Evolutionary conservation across 148 eudicot species (phyloP).

Genomic region (Drosera capensis): DNA sequence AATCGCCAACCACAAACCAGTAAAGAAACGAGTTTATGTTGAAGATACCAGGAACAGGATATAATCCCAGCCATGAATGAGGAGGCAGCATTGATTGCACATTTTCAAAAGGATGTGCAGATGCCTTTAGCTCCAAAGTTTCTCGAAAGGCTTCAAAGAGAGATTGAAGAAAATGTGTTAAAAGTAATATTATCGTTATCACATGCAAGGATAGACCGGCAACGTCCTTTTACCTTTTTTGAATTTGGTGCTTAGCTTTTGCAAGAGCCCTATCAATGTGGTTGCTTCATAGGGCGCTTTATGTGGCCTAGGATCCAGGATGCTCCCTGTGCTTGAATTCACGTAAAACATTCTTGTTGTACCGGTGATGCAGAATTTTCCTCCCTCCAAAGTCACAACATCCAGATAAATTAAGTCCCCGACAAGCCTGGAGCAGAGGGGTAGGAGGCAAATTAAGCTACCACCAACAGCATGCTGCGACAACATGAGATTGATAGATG

Average conservation of each 20-base stretch:
- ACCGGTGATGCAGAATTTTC: constrained; percentile 74
- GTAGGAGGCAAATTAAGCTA: background rate
- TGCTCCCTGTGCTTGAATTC: constrained; percentile 53
- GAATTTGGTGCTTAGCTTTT: constrained; percentile 80
- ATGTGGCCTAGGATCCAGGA: constrained; percentile 66
- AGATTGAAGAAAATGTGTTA: constrained; percentile 1
- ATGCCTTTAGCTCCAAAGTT: constrained; percentile 67
- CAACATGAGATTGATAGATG: no score
- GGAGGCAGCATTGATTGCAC: constrained; percentile 85
- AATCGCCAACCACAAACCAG: background rate
- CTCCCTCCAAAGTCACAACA: constrained; percentile 69
- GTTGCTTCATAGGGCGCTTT: constrained; percentile 66
- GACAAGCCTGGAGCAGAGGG: constrained; percentile 76
- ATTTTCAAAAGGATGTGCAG: constrained; percentile 97
- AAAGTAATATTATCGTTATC: no score
- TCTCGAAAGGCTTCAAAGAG: constrained; percentile 63
- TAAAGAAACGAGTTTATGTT: background rate
- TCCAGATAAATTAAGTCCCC: constrained; percentile 96
- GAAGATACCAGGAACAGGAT: constrained; percentile 74
- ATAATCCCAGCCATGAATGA: constrained; percentile 80
- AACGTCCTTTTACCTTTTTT: constrained; percentile 58
- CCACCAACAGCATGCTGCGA: no score
- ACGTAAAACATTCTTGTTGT: constrained; percentile 71
- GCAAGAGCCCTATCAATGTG: constrained; percentile 80
- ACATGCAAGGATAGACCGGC: background rate